Conservation (phyloP, 2,329 filamentous ascomycete species). For the Hypoxylon sp. region DNA sequence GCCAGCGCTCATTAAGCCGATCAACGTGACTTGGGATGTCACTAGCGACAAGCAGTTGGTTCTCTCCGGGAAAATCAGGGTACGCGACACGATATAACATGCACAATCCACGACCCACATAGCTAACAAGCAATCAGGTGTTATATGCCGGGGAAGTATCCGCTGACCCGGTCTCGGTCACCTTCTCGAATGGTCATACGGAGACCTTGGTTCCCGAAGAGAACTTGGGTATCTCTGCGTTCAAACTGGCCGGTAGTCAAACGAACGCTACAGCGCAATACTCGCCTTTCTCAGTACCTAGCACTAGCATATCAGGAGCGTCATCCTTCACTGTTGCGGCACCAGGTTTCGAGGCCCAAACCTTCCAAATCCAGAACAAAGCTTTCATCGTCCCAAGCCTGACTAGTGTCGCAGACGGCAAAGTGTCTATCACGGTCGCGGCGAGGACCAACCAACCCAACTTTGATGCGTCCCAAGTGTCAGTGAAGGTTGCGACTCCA, state of each 20-base stretch:
- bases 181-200: conserved; percentile 44
- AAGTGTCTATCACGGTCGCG: conserved; percentile 42
- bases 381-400: conserved; percentile 46
- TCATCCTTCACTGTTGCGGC: conserved; percentile 41
- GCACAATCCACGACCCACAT: not conserved
- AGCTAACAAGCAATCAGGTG: conserved; percentile 37
- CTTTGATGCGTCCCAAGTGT: conserved; percentile 31
- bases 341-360: conserved; percentile 22
- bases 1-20: conserved; percentile 48
- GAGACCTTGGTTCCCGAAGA: conserved; percentile 38
- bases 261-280: conserved; percentile 43
- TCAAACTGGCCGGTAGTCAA: conserved; percentile 33
- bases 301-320: conserved; percentile 22
- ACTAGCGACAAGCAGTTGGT: conserved; percentile 34
- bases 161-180: conserved; percentile 30
- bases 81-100: conserved; percentile 26
- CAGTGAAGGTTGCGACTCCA: conserved; percentile 39
- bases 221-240: conserved; percentile 42
- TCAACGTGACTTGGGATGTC: conserved; percentile 51
- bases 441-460: conserved; percentile 15
- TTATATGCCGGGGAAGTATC: conserved; percentile 27
- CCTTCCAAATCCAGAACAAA: conserved; percentile 41
- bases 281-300: conserved; percentile 42
- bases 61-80: conserved; percentile 48
- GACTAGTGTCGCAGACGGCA: conserved; percentile 28